These are phyloP conservation scores for Cryphonectria parasitica DNA, from an alignment of 2,329 filamentous ascomycete genomes.

Conservation along the genomic window DNA sequence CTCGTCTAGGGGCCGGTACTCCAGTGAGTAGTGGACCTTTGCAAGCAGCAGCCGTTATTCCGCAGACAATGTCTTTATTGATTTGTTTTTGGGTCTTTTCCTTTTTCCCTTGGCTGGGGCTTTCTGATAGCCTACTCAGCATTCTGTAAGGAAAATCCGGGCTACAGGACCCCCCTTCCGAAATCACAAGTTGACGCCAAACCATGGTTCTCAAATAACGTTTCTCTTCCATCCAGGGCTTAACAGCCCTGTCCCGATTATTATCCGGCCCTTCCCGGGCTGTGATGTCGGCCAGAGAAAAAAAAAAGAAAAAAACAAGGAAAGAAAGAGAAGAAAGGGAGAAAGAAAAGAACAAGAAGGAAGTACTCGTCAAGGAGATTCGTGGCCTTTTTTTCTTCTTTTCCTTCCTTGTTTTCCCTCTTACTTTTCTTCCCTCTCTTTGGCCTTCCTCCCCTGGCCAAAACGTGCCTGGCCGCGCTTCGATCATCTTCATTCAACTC, in stretches of 20 bases:
- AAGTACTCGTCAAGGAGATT: neutral
- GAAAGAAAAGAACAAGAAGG: neutral
- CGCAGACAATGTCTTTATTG: constrained; percentile 4
- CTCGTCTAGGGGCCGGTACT: neutral
- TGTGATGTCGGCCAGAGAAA: neutral
- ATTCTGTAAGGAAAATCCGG: neutral
- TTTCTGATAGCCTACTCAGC: neutral
- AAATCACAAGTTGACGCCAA: constrained; percentile 7
- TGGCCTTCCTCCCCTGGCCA: neutral
- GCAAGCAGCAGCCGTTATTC: constrained; percentile 4
- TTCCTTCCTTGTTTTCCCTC: neutral
- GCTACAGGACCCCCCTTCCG: neutral
- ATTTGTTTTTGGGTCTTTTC: neutral
- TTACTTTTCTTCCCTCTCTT: neutral
- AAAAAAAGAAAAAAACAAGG: neutral
- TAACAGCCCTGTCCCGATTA: constrained; percentile 2
- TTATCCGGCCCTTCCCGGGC: neutral
- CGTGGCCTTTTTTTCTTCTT: neutral
- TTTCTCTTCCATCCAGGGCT: constrained; percentile 12
- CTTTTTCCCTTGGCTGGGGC: neutral
- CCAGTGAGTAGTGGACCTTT: constrained; percentile 2
- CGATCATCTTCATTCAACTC: neutral
- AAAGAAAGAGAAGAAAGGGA: neutral
- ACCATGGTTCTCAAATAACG: constrained; percentile 20
- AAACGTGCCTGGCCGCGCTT: neutral